phyloP scores from a whole-genome alignment of 2,329 filamentous ascomycete genomes.

The Calonectria pseudoturangicola region DNA sequence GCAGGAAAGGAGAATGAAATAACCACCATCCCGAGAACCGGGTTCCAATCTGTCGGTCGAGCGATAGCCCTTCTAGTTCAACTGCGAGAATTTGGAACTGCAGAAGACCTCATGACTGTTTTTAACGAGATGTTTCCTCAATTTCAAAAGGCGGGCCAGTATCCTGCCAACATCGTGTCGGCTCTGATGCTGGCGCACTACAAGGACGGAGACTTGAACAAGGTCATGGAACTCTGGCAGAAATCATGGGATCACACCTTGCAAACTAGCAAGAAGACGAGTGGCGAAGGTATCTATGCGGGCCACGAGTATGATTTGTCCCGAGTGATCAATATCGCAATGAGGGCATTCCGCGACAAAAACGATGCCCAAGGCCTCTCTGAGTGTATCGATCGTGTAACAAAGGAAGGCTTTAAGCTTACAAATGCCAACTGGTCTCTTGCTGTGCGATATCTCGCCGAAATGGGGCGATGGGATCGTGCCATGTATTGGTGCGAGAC shows the following conservation, averaged over 20 bases:
- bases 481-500: slow-evolving; percentile 86
- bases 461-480: slow-evolving; percentile 74
- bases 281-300: slow-evolving; percentile 61
- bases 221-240: slow-evolving; percentile 81
- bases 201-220: slow-evolving; percentile 72
- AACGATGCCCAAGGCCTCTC: slow-evolving; percentile 68
- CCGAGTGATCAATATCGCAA: slow-evolving; percentile 70
- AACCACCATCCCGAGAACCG: slow-evolving; percentile 49
- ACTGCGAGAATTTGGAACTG: slow-evolving; percentile 70
- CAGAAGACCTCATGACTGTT: slow-evolving; percentile 73
- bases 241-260: slow-evolving; percentile 73
- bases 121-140: slow-evolving; percentile 67
- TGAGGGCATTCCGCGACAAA: slow-evolving; percentile 64
- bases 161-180: slow-evolving; percentile 74
- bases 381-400: slow-evolving; percentile 72
- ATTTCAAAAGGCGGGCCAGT: slow-evolving; percentile 56
- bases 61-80: slow-evolving; percentile 60
- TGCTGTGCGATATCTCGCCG: slow-evolving; percentile 81
- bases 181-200: slow-evolving; percentile 82
- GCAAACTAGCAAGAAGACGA: slow-evolving; percentile 54
- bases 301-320: slow-evolving; percentile 72
- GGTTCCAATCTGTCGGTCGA: slow-evolving; percentile 57
- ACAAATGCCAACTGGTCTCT: slow-evolving; percentile 88
- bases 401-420: slow-evolving; percentile 81
- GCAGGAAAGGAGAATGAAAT: slow-evolving; percentile 40